These are phyloP conservation scores for Xerophyta viscosa DNA, from an alignment of 106 monocot genomes.

Conservation along the genomic window DNA sequence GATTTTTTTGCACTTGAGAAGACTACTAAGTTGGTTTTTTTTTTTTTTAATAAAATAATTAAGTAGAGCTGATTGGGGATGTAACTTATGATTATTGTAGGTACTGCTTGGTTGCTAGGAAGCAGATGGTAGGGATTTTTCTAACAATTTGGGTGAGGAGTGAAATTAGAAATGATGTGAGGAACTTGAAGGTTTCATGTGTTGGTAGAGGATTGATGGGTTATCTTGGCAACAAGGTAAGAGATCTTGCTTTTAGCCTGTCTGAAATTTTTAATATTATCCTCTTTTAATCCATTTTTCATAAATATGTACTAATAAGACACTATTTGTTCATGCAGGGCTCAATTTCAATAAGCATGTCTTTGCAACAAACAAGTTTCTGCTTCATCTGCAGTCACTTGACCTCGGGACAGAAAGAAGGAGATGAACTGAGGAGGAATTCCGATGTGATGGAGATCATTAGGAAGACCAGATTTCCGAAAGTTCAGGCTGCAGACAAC, in stretches of 20 bases:
- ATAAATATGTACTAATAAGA: not conserved
- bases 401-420: constrained; percentile 72
- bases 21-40: no score
- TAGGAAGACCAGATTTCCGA: constrained; percentile 71
- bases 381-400: constrained; percentile 80
- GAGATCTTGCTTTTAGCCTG: not conserved
- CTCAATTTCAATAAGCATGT: constrained; percentile 80
- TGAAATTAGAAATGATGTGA: constrained; percentile 48
- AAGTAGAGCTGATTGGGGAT: not conserved
- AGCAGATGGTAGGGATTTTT: constrained; percentile 78
- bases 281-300: no score
- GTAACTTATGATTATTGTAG: constrained; percentile 6
- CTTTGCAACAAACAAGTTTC: constrained; percentile 67
- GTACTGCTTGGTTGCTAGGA: constrained; percentile 68
- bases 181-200: constrained; percentile 65
- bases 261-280: no score
- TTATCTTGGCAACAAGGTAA: constrained; percentile 74
- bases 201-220: constrained; percentile 73
- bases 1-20: no score
- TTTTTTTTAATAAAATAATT: no score
- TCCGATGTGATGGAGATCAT: constrained; percentile 78
- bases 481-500: constrained; percentile 28
- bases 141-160: constrained; percentile 57
- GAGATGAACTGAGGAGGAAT: constrained; percentile 66
- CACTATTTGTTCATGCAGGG: constrained; percentile 28